A percentile compares a stretch with the other conserved stretches of the same genome.
Evolutionary conservation across 495 filamentous ascomycete species (phyloP).

Genomic region (Endocarpon pusillum): DNA sequence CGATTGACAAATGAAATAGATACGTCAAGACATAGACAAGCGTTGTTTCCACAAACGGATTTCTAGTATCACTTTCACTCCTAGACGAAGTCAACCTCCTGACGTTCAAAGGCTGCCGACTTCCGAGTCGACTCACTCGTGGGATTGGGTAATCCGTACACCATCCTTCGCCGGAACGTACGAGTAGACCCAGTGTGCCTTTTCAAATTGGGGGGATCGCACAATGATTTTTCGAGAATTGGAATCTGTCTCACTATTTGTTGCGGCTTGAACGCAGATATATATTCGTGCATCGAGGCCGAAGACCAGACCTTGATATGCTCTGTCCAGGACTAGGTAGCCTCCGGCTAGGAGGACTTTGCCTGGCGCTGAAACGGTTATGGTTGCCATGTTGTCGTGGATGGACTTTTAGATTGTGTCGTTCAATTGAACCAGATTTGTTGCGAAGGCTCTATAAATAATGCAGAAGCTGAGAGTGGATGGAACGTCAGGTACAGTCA

Average conservation of each 20-base stretch:
- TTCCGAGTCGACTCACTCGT: conserved; percentile 17
- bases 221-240: conserved; percentile 44
- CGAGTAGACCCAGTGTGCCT: conserved; percentile 73
- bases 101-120: too few species aligned
- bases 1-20: conserved; percentile 33
- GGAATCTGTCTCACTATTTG: conserved; percentile 23
- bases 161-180: conserved; percentile 47
- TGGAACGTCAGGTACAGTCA: too few species aligned
- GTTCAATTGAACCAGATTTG: too few species aligned
- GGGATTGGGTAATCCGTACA: conserved; percentile 44
- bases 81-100: too few species aligned
- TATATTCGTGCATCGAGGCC: conserved; percentile 90
- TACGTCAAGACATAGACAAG: conserved; percentile 68
- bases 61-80: too few species aligned
- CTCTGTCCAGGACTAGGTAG: conserved; percentile 82
- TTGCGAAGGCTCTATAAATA: too few species aligned
- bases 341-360: conserved; percentile 92
- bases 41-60: conserved; percentile 82
- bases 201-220: conserved; percentile 74
- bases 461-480: too few species aligned
- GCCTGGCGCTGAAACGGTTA: conserved; percentile 78
- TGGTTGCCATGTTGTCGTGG: neutral
- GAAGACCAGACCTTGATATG: conserved; percentile 80
- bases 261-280: conserved; percentile 43
- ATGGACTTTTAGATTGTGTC: neutral